Base-by-base conservation (phyloP, 371 early-diverging fungal genomes). In the Umbelopsis sp. region DNA sequence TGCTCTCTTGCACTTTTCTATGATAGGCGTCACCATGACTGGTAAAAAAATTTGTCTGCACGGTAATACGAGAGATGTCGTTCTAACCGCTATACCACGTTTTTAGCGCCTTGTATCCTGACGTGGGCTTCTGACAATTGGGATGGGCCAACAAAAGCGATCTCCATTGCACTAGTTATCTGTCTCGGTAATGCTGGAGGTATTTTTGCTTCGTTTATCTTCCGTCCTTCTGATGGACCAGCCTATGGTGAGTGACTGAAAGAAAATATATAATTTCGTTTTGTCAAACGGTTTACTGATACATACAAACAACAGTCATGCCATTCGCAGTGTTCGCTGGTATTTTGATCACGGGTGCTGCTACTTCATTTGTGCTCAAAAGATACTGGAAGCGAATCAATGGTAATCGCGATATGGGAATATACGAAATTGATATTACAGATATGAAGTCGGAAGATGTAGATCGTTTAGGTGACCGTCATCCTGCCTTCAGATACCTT, bases 101-200 rank as follows among this genome's bases (percentile, higher is more conserved):
- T 6, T 57, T 1, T 35, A 57, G 57, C 18, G 16, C 57, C 57
- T 14, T 57, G 57, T 8, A 57, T 57, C 18, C 11, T 57, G 57
- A 57, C 57, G 9, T 57, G 57, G 57, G 29, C 35, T 10, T 29
- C 57, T 6, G 57, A 57, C 35, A 57, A 57, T 14, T 57, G 57
- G 57, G 57, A 29, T 35, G 57, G 57, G 4, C 35, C 73, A n/a
- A 70, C 74, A 12, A 70, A 80, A 32, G 80, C 74, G 0, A 73
- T 79, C 18, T 76, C 78, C 8, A 78, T 82, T 7, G 82, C 82
- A 6, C 44, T 75, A 3, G 74, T 79, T 9, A 72, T 82, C 20
- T 78, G 78, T 76, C 46, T 82, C 3, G 82, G 82, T 1, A 77
- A 78, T 35, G 50, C 57, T 18, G 82, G 82, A 52, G 72, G 78